These are phyloP conservation scores for Urochloa ruziziensis DNA, from an alignment of 176 grass and related monocot species.

Conservation along the genomic window DNA sequence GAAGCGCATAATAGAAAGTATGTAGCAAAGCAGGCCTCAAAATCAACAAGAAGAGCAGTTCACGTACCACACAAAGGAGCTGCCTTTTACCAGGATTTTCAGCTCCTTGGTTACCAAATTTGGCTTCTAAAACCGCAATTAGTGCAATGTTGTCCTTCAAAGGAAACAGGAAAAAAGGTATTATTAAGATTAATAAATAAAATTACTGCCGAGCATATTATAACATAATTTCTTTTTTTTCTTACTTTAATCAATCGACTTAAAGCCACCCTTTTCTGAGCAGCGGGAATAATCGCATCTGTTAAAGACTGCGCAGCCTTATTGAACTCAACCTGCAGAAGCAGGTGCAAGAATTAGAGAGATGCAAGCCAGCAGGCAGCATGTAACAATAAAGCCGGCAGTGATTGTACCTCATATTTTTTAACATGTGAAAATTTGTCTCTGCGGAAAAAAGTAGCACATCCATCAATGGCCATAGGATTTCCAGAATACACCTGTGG, in stretches of 20 bases:
- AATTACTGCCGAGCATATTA: not conserved
- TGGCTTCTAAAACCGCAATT: constrained; percentile 93
- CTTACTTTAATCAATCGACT: constrained; percentile 83
- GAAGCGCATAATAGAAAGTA: not conserved
- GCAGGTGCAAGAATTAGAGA: constrained; percentile 38
- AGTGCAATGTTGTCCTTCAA: constrained; percentile 95
- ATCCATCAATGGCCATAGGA: constrained; percentile 69
- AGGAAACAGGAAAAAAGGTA: not conserved
- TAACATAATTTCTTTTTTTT: constrained; percentile 2
- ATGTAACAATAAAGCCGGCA: constrained; percentile 7
- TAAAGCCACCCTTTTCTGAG: constrained; percentile 85
- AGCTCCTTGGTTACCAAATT: constrained; percentile 74
- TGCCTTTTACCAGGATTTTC: constrained; percentile 99
- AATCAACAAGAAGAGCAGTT: constrained; percentile 10
- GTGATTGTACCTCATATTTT: constrained; percentile 87
- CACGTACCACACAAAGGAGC: constrained; percentile 94
- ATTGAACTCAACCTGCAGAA: constrained; percentile 94
- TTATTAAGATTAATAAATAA: constrained; percentile 6
- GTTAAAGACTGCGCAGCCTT: constrained; percentile 99
- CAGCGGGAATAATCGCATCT: constrained; percentile 77
- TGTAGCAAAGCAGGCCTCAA: not conserved
- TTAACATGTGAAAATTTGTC: constrained; percentile 99
- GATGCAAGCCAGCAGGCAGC: constrained; percentile 11
- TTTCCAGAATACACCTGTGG: constrained; percentile 75
- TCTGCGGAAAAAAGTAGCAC: constrained; percentile 99